Base-by-base conservation (phyloP, 2,329 filamentous ascomycete species). In the Paraconiothyrium brasiliense region DNA sequence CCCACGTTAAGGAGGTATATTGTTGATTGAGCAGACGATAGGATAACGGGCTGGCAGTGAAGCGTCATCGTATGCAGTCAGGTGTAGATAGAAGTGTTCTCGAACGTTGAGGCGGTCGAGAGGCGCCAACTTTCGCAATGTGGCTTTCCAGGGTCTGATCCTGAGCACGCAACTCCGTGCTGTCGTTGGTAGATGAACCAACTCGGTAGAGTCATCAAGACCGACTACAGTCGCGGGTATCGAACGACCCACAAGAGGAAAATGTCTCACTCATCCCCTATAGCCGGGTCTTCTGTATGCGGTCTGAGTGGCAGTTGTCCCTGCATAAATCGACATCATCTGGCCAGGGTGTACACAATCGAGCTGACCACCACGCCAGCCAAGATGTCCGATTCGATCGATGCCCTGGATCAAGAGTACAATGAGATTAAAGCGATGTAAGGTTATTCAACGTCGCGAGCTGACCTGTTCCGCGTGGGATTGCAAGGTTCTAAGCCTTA, bases 211-310 rank as follows among this genome's bases (percentile, higher is more conserved):
- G 39, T 35, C 41, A 44, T 39, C 22, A 11, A 22, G 46, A 43
- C 44, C 24, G 20, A 20, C 14, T 20, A 22, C 14, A 10, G 16
- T 49, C 24, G 47, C n/a, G 24, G 37, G 34, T 51, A 44, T 47
- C 34, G 44, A 20, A 27, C 44, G 55, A 56, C 41, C 54, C 64
- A 52, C 44, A 54, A 43, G 41, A 16, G 35, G 32, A 58, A 41
- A 56, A 60, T 70, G 68, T 71, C 67, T 67, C 63, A 68, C 61
- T 47, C 55, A 47, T 30, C 57, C 63, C 66, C 62, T 24, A 54
- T 32, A 30, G 22, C 55, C 47, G 64, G 66, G 41, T 63, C 44
- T 34, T 8, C 13, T 16, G 35, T 50, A 50, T n/a, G 47, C 30
- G 41, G 39, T 49, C 14, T n/a, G 39, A 52, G 30, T 24, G 39